Evolutionary conservation across 495 filamentous ascomycete species (phyloP).

Genomic region (Aspergillus steynii): DNA sequence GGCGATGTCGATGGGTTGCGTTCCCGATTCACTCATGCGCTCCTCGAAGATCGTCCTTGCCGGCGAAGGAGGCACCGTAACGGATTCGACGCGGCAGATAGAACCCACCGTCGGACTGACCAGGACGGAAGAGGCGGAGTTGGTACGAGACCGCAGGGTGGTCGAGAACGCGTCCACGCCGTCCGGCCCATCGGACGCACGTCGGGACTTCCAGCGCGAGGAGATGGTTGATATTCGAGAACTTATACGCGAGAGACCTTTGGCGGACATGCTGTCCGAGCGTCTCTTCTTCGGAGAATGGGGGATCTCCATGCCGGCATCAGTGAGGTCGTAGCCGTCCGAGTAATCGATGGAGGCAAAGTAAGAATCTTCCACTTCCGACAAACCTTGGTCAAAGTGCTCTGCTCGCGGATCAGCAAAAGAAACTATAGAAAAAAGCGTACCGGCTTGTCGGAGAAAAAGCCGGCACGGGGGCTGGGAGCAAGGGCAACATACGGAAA

Average conservation of each 20-base stretch:
- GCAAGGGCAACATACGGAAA: constrained; percentile 40
- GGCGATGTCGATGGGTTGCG: constrained; percentile 56
- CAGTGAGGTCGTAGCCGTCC: constrained; percentile 62
- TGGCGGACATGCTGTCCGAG: constrained; percentile 64
- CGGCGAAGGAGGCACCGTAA: constrained; percentile 61
- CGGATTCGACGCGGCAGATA: constrained; percentile 53
- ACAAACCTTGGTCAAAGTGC: constrained; percentile 38
- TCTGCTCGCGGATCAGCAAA: constrained; percentile 26
- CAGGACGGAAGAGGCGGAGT: constrained; percentile 71
- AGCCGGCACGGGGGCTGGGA: constrained; percentile 15
- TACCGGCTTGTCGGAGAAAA: constrained; percentile 11
- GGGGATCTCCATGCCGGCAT: constrained; percentile 60
- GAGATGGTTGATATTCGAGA: constrained; percentile 73
- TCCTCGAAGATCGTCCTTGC: constrained; percentile 66
- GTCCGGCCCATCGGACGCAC: constrained; percentile 48
- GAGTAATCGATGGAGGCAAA: constrained; percentile 32
- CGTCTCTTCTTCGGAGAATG: constrained; percentile 59
- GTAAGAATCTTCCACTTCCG: constrained; percentile 34
- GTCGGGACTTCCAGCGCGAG: constrained; percentile 61
- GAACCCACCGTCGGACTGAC: constrained; percentile 55
- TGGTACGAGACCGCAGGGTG: constrained; percentile 45
- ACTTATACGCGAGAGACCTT: constrained; percentile 65
- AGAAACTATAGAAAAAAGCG: neutral
- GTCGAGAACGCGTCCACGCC: constrained; percentile 38
- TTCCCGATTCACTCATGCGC: constrained; percentile 47